Evolutionary conservation across 768 basidiomycete species (phyloP).

Genomic region (Collybia nuda): DNA sequence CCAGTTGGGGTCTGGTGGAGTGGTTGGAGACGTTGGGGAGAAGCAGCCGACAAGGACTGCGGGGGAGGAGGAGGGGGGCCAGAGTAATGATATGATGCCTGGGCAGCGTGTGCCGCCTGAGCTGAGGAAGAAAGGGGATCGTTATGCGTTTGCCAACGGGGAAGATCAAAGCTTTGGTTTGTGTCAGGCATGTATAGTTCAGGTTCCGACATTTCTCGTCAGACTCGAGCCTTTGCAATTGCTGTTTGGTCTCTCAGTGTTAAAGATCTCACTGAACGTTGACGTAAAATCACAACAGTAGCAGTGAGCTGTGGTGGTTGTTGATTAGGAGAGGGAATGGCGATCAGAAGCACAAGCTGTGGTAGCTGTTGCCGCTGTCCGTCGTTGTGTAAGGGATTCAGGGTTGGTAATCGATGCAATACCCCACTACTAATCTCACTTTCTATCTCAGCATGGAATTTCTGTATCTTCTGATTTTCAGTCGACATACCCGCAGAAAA

Average conservation of each 20-base stretch:
- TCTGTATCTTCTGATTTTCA: no score
- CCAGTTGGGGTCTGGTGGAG: conserved; percentile 48
- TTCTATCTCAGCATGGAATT: neutral
- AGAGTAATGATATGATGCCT: conserved; percentile 53
- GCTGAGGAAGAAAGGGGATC: conserved; percentile 50
- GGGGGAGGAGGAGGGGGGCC: conserved; percentile 55
- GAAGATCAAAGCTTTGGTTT: conserved; percentile 84
- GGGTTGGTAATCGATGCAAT: conserved; percentile 5
- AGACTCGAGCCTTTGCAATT: conserved; percentile 7
- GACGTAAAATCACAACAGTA: no score
- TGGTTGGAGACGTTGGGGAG: conserved; percentile 48
- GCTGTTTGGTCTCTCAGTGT: no score
- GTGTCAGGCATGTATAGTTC: conserved; percentile 75
- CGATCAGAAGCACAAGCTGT: neutral
- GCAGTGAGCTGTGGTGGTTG: no score
- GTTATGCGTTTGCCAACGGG: conserved; percentile 66
- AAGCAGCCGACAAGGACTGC: conserved; percentile 33
- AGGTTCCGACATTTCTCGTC: conserved; percentile 65
- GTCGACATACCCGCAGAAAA: no score
- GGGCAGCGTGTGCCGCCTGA: conserved; percentile 54
- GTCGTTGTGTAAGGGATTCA: neutral
- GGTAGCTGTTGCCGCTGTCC: conserved; percentile 1
- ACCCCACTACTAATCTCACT: neutral
- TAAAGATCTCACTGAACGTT: no score
- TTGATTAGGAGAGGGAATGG: no score